A percentile compares a stretch with the other conserved stretches of the same genome.
Evolutionary conservation across 1,139 yeast species (phyloP).

Genomic region (Blastobotrys petasosporus): DNA sequence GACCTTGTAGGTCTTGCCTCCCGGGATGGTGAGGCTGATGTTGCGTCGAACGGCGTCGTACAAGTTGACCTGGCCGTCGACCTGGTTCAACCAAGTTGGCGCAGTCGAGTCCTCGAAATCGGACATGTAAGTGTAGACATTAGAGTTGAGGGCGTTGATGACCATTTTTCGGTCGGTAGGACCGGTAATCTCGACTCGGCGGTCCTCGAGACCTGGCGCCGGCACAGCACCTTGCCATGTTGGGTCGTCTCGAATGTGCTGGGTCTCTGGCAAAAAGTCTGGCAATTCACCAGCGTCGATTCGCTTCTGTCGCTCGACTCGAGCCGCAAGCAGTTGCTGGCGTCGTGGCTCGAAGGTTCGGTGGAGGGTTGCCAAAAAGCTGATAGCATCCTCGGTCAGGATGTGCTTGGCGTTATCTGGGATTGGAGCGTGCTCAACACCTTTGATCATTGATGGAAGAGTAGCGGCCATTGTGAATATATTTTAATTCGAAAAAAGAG

Average conservation of each 20-base stretch:
- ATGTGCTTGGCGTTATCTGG: constrained; percentile 34
- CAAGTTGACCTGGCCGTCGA: constrained; percentile 85
- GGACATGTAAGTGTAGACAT: constrained; percentile 88
- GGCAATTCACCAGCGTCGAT: constrained; percentile 68
- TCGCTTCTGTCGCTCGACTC: constrained; percentile 53
- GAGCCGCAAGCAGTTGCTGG: constrained; percentile 52
- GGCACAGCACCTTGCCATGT: constrained; percentile 77
- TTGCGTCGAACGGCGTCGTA: constrained; percentile 79
- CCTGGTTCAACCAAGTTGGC: constrained; percentile 90
- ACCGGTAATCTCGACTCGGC: constrained; percentile 37
- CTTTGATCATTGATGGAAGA: constrained; percentile 24
- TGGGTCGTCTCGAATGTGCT: constrained; percentile 61
- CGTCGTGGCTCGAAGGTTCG: constrained; percentile 62
- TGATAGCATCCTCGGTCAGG: constrained; percentile 62
- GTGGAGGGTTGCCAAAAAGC: constrained; percentile 67
- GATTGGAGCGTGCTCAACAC: constrained; percentile 28
- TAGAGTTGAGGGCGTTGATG: constrained; percentile 83
- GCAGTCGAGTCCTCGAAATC: constrained; percentile 94
- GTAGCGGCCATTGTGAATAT: constrained; percentile 33
- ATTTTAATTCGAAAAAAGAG: not conserved
- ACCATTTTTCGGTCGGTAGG: constrained; percentile 88
- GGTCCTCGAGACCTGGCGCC: constrained; percentile 69
- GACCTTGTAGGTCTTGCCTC: constrained; percentile 54
- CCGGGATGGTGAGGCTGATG: constrained; percentile 56
- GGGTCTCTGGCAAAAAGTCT: constrained; percentile 67